Conservation (phyloP, 1,284 basidiomycete species). For the Tilletia setariae region DNA sequence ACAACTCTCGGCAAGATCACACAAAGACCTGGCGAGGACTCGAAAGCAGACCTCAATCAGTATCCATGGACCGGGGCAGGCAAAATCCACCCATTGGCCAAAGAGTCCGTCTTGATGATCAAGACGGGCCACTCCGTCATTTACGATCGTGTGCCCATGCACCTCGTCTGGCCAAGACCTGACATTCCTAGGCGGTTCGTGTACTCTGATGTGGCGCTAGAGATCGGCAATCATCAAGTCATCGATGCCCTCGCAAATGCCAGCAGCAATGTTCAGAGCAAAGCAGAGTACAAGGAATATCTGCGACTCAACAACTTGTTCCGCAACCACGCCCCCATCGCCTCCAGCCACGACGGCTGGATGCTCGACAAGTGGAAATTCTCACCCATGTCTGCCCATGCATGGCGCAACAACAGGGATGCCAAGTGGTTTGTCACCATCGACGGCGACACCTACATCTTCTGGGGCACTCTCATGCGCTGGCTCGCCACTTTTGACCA, state of each 20-base stretch:
- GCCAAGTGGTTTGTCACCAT: slow-evolving; percentile 16
- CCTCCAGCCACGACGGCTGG: slow-evolving; percentile 15
- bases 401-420: slow-evolving; percentile 4
- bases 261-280: not conserved
- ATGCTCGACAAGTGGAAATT: slow-evolving; percentile 19
- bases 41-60: not conserved
- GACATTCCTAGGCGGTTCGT: slow-evolving; percentile 17
- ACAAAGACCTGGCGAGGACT: not conserved
- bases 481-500: slow-evolving; percentile 17
- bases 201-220: slow-evolving; percentile 15
- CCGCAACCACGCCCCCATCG: slow-evolving; percentile 13
- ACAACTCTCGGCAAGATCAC: not conserved
- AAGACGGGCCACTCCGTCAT: slow-evolving; percentile 20
- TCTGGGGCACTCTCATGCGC: slow-evolving; percentile 18
- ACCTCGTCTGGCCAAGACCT: slow-evolving; percentile 17
- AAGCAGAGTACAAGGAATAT: slow-evolving; percentile 15
- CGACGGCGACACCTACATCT: slow-evolving; percentile 18
- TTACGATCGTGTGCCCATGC: slow-evolving; percentile 16
- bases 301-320: slow-evolving; percentile 7
- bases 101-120: slow-evolving; percentile 9
- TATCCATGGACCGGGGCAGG: slow-evolving; percentile 9
- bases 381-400: slow-evolving; percentile 7
- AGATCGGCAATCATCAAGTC: slow-evolving; percentile 5
- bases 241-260: slow-evolving; percentile 17
- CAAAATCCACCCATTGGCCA: slow-evolving; percentile 13